A percentile compares a stretch with the other conserved stretches of the same genome.
Evolutionary conservation across 1,284 basidiomycete species (phyloP).

Genomic region (Apiotrichum akiyoshidainum): DNA sequence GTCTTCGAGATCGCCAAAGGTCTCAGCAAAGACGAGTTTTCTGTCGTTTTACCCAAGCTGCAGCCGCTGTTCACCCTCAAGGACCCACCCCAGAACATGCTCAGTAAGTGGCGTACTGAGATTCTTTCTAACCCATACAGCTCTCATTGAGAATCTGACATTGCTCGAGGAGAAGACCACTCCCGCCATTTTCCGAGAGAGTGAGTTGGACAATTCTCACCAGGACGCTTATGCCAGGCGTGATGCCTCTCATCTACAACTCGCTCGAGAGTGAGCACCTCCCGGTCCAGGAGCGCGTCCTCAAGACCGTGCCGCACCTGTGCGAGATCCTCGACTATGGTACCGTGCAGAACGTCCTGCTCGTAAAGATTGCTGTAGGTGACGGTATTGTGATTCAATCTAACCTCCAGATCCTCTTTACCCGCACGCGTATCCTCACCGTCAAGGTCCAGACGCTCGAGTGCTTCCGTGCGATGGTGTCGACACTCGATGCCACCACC

Average conservation of each 20-base stretch:
- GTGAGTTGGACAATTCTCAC: slow-evolving; percentile 56
- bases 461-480: slow-evolving; percentile 88
- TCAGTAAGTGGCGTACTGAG: slow-evolving; percentile 54
- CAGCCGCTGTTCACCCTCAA: slow-evolving; percentile 86
- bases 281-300: slow-evolving; percentile 82
- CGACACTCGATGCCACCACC: slow-evolving; percentile 85
- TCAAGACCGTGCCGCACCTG: slow-evolving; percentile 78
- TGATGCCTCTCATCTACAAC: slow-evolving; percentile 91
- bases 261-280: slow-evolving; percentile 90
- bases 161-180: slow-evolving; percentile 88
- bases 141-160: slow-evolving; percentile 80
- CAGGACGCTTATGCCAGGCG: slow-evolving; percentile 58
- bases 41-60: slow-evolving; percentile 72
- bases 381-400: background rate
- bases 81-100: slow-evolving; percentile 95
- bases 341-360: slow-evolving; percentile 78
- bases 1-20: slow-evolving; percentile 86
- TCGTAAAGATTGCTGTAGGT: slow-evolving; percentile 81
- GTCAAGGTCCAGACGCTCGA: slow-evolving; percentile 85
- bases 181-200: slow-evolving; percentile 79
- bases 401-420: slow-evolving; percentile 69
- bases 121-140: slow-evolving; percentile 23
- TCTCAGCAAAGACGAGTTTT: slow-evolving; percentile 77
- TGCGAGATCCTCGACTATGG: slow-evolving; percentile 92
- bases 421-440: slow-evolving; percentile 76